phyloP scores from a whole-genome alignment of 1,139 yeast species.

The Blastobotrys indianensis region DNA sequence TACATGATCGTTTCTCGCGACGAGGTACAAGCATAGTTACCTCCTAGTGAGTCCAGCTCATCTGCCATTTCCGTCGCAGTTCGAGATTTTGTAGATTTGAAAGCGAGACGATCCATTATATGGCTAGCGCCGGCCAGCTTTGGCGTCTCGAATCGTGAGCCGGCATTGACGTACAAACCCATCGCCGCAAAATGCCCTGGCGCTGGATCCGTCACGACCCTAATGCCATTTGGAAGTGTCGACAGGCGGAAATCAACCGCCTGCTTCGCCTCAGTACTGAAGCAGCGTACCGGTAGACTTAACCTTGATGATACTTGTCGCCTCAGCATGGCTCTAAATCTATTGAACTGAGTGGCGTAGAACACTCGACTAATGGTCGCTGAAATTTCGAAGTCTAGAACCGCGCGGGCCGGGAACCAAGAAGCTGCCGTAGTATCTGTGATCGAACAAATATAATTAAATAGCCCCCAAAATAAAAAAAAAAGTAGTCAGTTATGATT shows the following conservation, averaged over 20 bases:
- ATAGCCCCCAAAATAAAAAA: too few relatives aligned
- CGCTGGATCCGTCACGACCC: slow-evolving; percentile 76
- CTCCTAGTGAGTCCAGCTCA: slow-evolving; percentile 74
- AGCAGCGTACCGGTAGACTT: not conserved
- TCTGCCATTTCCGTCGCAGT: slow-evolving; percentile 69
- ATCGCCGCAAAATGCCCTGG: slow-evolving; percentile 91
- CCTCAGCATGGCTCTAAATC: slow-evolving; percentile 3
- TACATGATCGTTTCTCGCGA: slow-evolving; percentile 88
- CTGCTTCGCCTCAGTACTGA: not conserved
- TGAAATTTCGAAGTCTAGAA: too few relatives aligned
- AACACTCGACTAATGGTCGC: too few relatives aligned
- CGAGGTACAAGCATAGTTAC: slow-evolving; percentile 90
- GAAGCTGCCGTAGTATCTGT: too few relatives aligned
- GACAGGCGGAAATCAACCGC: slow-evolving; percentile 33
- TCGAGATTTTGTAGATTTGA: slow-evolving; percentile 62
- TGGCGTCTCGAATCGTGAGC: slow-evolving; percentile 70
- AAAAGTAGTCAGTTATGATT: too few relatives aligned
- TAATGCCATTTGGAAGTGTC: slow-evolving; percentile 67
- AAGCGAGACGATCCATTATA: slow-evolving; percentile 78
- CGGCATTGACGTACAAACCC: slow-evolving; percentile 87
- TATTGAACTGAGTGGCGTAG: too few relatives aligned
- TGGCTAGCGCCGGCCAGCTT: slow-evolving; percentile 67
- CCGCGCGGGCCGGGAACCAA: too few relatives aligned
- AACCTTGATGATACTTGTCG: not conserved
- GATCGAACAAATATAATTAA: too few relatives aligned